Evolutionary conservation across 2,329 filamentous ascomycete species (phyloP).

Genomic region (Metarhizium anisopliae): DNA sequence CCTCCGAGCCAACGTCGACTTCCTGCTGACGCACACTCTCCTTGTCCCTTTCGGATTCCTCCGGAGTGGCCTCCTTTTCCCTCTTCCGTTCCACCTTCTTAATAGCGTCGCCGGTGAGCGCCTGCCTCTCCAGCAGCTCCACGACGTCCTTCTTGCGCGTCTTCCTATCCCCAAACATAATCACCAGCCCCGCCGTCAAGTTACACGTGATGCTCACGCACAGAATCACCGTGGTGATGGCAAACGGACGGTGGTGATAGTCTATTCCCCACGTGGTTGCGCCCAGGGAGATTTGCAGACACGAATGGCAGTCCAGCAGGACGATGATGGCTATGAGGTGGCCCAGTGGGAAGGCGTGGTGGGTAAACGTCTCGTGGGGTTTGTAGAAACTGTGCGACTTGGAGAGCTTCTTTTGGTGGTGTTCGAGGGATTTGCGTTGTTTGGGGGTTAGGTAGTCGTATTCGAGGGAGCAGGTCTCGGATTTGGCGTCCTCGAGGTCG

Average conservation of each 20-base stretch:
- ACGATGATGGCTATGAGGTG: conserved; percentile 71
- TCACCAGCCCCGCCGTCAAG: conserved; percentile 66
- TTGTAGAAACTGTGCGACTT: conserved; percentile 86
- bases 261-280: conserved; percentile 71
- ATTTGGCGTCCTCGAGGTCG: conserved; percentile 32
- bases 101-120: conserved; percentile 55
- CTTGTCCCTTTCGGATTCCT: not conserved
- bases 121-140: conserved; percentile 66
- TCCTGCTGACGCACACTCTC: not conserved
- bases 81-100: conserved; percentile 30
- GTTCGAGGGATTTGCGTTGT: conserved; percentile 61
- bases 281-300: conserved; percentile 72
- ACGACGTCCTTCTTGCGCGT: conserved; percentile 82
- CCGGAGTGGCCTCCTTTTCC: conserved; percentile 3
- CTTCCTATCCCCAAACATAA: conserved; percentile 64
- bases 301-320: conserved; percentile 68
- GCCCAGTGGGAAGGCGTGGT: conserved; percentile 67
- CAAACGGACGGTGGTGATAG: conserved; percentile 59
- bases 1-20: not conserved
- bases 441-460: conserved; percentile 53
- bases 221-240: conserved; percentile 73
- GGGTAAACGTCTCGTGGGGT: conserved; percentile 75
- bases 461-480: conserved; percentile 32
- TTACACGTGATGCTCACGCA: conserved; percentile 72
- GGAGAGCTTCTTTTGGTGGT: conserved; percentile 72